Evolutionary conservation across 345 rosid genomes (phyloP), one percentile per base, ranked within the genome.

Genomic region (Lepidium sativum): DNA sequence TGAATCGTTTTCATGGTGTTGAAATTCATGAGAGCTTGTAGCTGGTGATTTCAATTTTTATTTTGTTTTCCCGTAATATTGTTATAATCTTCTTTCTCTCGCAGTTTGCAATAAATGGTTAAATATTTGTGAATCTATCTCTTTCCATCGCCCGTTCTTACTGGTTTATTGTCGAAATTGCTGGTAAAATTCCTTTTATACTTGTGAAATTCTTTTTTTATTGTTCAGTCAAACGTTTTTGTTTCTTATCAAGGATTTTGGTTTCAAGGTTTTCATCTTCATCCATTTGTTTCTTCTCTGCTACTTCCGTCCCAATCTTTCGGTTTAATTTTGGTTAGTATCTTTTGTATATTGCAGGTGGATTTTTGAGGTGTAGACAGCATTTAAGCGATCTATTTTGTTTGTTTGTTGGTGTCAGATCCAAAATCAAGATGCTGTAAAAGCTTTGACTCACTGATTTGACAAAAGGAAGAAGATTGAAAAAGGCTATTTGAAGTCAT

Each of bases 371-470:
- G 74, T 39, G 44, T 20, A 12, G 31, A 20, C 56, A 18, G 75
- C 47, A 51, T 63, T 21, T 54, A 64, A 75, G 51, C 58, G 75
- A 53, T 79, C 13, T 32, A 3, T 43, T 23, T 47, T 35, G 60
- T 61, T 18, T 10, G 9, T 55, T 70, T 14, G 58, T 38, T 23
- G 33, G 45, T 33, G 65, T 49, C 62, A 81, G 79, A 77, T 77
- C 77, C 68, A 53, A 39, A 73, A 39, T 51, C 72, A 32, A 48
- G 58, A 53, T 42, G 70, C 58, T 74, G 78, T 79, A 48, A 70
- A 67, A 55, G 63, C 37, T 67, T 80, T 83, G 83, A 73, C 77
- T 66, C 23, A 1, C 0, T 70, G 70, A 65, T 74, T 80, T 75
- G 76, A 71, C 77, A 41, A 48, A 68, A 71, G 60, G 33, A 74